Evolutionary conservation across 495 filamentous ascomycete species (phyloP).

Genomic region (Annulohypoxylon maeteangense): DNA sequence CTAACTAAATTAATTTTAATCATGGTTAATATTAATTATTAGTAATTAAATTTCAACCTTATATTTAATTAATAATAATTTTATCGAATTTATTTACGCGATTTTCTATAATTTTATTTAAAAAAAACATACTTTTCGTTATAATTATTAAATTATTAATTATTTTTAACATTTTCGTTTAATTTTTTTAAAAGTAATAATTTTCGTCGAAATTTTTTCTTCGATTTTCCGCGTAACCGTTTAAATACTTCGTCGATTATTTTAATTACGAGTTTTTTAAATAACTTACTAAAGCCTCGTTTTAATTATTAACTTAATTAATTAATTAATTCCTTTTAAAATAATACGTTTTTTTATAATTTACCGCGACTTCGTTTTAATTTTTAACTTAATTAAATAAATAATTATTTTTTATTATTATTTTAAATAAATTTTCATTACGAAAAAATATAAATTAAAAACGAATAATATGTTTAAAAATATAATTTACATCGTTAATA

Average conservation of each 20-base stretch:
- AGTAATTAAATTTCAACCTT: too few relatives aligned
- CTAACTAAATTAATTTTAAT: too few relatives aligned
- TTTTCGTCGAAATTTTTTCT: not conserved
- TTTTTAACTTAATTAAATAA: too few relatives aligned
- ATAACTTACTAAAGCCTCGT: not conserved
- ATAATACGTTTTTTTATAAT: too few relatives aligned
- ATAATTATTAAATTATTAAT: not conserved
- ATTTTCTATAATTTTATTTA: not conserved
- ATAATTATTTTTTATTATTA: not conserved
- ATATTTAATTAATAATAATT: constrained; percentile 1
- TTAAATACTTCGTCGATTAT: not conserved
- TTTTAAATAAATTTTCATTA: not conserved
- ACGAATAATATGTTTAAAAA: not conserved
- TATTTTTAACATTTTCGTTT: not conserved
- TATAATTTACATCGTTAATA: not conserved
- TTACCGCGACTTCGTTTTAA: too few relatives aligned
- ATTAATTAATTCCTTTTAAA: not conserved
- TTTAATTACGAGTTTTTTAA: not conserved
- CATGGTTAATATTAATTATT: too few relatives aligned
- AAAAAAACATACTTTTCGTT: not conserved
- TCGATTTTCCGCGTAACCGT: not conserved
- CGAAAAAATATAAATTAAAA: not conserved
- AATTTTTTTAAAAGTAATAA: not conserved
- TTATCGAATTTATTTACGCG: not conserved
- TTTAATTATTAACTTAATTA: not conserved